phyloP scores from a whole-genome alignment of 2,329 filamentous ascomycete species.

The Neofusicoccum ribis region DNA sequence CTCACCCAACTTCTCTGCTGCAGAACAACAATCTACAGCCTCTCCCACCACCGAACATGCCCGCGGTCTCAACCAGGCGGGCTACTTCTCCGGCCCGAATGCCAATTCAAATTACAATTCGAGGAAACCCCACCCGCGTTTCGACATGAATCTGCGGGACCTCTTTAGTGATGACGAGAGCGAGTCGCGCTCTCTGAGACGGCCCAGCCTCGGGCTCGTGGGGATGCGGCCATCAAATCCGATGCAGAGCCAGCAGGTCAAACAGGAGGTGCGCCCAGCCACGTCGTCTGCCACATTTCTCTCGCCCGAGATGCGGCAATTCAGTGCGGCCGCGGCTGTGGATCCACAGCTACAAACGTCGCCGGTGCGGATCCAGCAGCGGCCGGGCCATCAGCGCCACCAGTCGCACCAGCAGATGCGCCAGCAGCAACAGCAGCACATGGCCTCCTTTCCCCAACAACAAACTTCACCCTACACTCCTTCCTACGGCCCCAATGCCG shows the following conservation, averaged over 20 bases:
- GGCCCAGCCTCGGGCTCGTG: constrained; percentile 23
- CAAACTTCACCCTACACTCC: constrained; percentile 25
- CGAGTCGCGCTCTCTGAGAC: constrained; percentile 35
- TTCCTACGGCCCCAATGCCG: not conserved
- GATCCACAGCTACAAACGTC: constrained; percentile 11
- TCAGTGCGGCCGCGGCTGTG: not conserved
- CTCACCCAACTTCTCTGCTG: constrained; percentile 3
- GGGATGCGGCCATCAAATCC: constrained; percentile 28
- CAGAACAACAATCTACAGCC: not conserved
- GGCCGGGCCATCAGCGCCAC: constrained; percentile 18
- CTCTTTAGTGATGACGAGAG: constrained; percentile 42
- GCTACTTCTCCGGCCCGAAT: constrained; percentile 12
- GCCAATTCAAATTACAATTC: not conserved
- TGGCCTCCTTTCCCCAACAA: constrained; percentile 29
- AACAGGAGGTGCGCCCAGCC: constrained; percentile 14
- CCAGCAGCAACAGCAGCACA: constrained; percentile 27
- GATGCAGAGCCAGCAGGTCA: constrained; percentile 27
- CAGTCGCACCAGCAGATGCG: constrained; percentile 18
- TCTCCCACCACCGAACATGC: constrained; percentile 4
- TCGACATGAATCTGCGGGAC: constrained; percentile 51
- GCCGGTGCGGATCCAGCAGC: constrained; percentile 1
- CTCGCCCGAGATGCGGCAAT: constrained; percentile 9
- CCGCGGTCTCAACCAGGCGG: not conserved
- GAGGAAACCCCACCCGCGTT: constrained; percentile 47
- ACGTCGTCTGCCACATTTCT: not conserved